Conservation (phyloP, 1,139 yeast genomes). For the Yamadazyma diddensiae region DNA sequence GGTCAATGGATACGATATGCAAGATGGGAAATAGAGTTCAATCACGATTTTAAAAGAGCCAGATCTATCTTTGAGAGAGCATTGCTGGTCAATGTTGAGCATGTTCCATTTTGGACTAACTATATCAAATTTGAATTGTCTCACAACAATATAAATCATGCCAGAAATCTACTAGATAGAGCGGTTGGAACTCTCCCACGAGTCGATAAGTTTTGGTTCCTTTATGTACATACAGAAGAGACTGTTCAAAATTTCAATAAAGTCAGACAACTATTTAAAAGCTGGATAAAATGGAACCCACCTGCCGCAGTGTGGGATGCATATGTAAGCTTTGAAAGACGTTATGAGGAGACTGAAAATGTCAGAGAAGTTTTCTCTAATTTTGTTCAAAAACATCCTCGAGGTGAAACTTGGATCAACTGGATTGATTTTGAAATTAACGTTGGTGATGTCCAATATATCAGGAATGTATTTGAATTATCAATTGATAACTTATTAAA, state of each 20-base stretch:
- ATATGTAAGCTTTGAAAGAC: conserved; percentile 65
- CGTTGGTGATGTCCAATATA: conserved; percentile 15
- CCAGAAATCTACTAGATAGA: conserved; percentile 78
- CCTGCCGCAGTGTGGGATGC: conserved; percentile 69
- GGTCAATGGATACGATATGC: conserved; percentile 96
- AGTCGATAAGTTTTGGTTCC: conserved; percentile 83
- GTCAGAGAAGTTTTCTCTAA: conserved; percentile 58
- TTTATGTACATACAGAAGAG: conserved; percentile 81
- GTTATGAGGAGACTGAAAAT: conserved; percentile 59
- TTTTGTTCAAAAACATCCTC: conserved; percentile 54
- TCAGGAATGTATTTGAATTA: conserved; percentile 64
- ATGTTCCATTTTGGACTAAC: conserved; percentile 81
- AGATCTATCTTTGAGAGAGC: conserved; percentile 90
- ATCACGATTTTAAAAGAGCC: conserved; percentile 68
- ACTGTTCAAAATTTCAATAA: conserved; percentile 61
- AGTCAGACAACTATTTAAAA: conserved; percentile 64
- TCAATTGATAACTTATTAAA: conserved; percentile 56
- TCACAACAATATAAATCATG: conserved; percentile 77
- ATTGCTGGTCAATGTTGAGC: conserved; percentile 66
- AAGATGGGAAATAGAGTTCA: conserved; percentile 76
- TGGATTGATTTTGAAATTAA: conserved; percentile 37
- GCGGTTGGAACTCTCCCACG: conserved; percentile 74
- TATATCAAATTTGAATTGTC: conserved; percentile 79
- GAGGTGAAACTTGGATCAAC: conserved; percentile 58
- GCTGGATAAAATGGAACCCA: conserved; percentile 82